Conservation (phyloP, 768 basidiomycete genomes). For the Clitopilus hobsonii region DNA sequence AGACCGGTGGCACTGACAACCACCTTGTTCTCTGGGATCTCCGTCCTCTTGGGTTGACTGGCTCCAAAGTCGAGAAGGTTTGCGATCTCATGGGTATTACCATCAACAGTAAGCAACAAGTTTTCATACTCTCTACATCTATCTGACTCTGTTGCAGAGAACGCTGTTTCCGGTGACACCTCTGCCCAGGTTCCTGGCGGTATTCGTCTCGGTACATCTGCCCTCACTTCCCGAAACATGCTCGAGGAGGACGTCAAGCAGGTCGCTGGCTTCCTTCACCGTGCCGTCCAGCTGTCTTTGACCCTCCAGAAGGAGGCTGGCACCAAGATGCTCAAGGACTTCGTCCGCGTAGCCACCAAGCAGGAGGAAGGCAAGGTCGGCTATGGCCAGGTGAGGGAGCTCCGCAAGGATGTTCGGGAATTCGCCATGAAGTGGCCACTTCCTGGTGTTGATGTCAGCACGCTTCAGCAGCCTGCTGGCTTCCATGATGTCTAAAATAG, state of each 20-base stretch:
- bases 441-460: slow-evolving; percentile 68
- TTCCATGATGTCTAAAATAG: slow-evolving; percentile 42
- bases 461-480: slow-evolving; percentile 55
- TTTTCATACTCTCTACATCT: not conserved
- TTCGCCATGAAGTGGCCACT: slow-evolving; percentile 91
- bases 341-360: slow-evolving; percentile 73
- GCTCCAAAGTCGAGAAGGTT: slow-evolving; percentile 97
- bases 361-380: slow-evolving; percentile 70
- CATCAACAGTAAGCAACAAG: slow-evolving; percentile 74
- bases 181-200: slow-evolving; percentile 96
- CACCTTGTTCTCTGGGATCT: slow-evolving; percentile 98
- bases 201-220: slow-evolving; percentile 92
- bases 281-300: slow-evolving; percentile 87
- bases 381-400: slow-evolving; percentile 60
- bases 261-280: slow-evolving; percentile 90
- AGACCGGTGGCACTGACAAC: slow-evolving; percentile 96
- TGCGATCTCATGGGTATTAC: slow-evolving; percentile 97
- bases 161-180: slow-evolving; percentile 94
- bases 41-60: slow-evolving; percentile 92
- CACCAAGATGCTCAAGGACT: slow-evolving; percentile 93
- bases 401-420: slow-evolving; percentile 72
- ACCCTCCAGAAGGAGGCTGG: slow-evolving; percentile 93
- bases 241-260: slow-evolving; percentile 77
- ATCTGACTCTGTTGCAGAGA: slow-evolving; percentile 48
- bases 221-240: slow-evolving; percentile 95